phyloP scores from a whole-genome alignment of 176 grass and related monocot species.

The Oryza meyeriana region DNA sequence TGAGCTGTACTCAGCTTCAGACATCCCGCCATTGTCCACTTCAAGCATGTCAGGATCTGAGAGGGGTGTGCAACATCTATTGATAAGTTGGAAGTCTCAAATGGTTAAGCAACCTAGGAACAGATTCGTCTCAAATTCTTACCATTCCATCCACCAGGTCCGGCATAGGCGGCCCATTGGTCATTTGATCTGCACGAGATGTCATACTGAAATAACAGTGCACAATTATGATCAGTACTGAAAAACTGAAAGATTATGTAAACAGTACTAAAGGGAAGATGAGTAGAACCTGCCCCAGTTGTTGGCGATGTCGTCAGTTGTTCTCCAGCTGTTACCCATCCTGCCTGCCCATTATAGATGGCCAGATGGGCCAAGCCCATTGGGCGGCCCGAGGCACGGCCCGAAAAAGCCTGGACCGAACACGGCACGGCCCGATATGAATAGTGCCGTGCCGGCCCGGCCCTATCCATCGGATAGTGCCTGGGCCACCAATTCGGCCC shows the following conservation, averaged over 20 bases:
- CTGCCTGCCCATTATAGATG: constrained; percentile 74
- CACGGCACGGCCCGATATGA: too few species aligned
- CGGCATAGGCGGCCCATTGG: constrained; percentile 81
- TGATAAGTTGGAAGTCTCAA: not conserved
- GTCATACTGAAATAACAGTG: constrained; percentile 61
- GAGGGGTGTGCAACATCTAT: not conserved
- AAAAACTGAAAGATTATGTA: not conserved
- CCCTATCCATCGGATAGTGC: too few species aligned
- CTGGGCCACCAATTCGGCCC: too few species aligned
- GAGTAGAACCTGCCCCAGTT: constrained; percentile 71
- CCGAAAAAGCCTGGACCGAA: too few species aligned
- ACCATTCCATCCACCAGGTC: constrained; percentile 96
- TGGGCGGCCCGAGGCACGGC: too few species aligned
- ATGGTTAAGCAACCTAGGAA: not conserved
- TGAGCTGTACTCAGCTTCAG: constrained; percentile 74
- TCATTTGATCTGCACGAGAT: constrained; percentile 87
- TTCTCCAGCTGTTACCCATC: constrained; percentile 97
- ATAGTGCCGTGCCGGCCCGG: too few species aligned
- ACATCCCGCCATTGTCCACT: constrained; percentile 92
- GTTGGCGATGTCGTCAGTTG: constrained; percentile 77
- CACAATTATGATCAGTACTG: constrained; percentile 22
- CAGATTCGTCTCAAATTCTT: constrained; percentile 25
- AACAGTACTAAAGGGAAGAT: not conserved
- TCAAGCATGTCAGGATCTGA: constrained; percentile 97
- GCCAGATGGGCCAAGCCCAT: too few species aligned